These are phyloP conservation scores for Penicillium sp. DNA, from an alignment of 2,329 filamentous ascomycete species.

Conservation along the genomic window DNA sequence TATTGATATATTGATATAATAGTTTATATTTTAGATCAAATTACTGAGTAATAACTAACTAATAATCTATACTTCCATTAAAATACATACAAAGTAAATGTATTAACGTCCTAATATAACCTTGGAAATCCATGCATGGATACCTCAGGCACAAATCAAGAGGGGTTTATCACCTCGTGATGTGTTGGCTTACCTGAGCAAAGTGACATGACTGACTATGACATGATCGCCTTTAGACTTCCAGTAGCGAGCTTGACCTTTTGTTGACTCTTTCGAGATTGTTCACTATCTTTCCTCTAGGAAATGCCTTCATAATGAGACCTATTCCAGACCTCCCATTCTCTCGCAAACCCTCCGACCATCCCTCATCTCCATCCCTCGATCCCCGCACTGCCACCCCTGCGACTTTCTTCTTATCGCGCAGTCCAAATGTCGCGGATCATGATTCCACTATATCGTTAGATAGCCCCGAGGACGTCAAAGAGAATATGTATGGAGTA, in stretches of 20 bases:
- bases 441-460: slow-evolving; percentile 41
- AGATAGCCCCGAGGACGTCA: slow-evolving; percentile 29
- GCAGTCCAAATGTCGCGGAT: slow-evolving; percentile 46
- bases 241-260: background rate
- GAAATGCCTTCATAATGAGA: slow-evolving; percentile 36
- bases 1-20: no score
- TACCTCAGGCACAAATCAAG: slow-evolving; percentile 6
- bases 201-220: slow-evolving; percentile 2
- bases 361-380: slow-evolving; percentile 29
- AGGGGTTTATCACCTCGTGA: slow-evolving; percentile 15
- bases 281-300: background rate
- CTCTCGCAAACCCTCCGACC: slow-evolving; percentile 40
- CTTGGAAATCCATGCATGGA: background rate
- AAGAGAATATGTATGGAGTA: slow-evolving; percentile 56
- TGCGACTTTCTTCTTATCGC: slow-evolving; percentile 61
- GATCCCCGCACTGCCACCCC: slow-evolving; percentile 46
- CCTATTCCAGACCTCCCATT: slow-evolving; percentile 37
- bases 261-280: background rate
- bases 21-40: background rate
- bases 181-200: slow-evolving; percentile 9
- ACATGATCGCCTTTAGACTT: slow-evolving; percentile 2
- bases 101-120: no score
- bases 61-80: no score
- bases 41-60: background rate
- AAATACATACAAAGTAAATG: no score